A percentile compares a stretch with the other conserved stretches of the same genome.
Conservation (phyloP, 2,329 filamentous ascomycete species). For the Fusarium sambucinum region DNA sequence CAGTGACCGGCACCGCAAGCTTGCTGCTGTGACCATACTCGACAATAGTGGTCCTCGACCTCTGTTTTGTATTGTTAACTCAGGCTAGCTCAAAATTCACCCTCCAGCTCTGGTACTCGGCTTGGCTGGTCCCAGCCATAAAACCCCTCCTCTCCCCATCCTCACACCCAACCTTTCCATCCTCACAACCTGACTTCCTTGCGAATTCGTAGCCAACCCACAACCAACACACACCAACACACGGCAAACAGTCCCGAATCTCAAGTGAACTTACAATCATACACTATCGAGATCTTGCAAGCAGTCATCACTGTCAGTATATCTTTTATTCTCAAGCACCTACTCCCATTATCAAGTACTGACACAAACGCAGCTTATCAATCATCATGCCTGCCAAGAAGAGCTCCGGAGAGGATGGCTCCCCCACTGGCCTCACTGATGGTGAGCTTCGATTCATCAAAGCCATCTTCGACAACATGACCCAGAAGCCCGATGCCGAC, state of each 20-base stretch:
- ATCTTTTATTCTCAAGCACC: background rate
- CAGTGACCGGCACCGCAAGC: slow-evolving; percentile 12
- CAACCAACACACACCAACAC: background rate
- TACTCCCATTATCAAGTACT: background rate
- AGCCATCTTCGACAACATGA: slow-evolving; percentile 58
- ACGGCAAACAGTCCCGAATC: background rate
- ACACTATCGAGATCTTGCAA: background rate
- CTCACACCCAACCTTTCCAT: slow-evolving; percentile 21
- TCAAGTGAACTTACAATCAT: background rate
- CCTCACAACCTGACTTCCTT: slow-evolving; percentile 10
- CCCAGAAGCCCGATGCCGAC: slow-evolving; percentile 56
- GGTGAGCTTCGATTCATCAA: slow-evolving; percentile 56
- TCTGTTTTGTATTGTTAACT: background rate
- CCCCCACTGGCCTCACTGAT: slow-evolving; percentile 49
- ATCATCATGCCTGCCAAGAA: slow-evolving; percentile 52
- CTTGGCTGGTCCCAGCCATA: background rate
- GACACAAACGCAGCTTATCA: slow-evolving; percentile 13
- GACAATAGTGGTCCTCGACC: background rate
- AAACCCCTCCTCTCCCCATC: slow-evolving; percentile 3
- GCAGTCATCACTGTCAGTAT: slow-evolving; percentile 5
- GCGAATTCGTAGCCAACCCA: background rate
- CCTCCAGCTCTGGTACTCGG: background rate
- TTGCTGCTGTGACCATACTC: background rate
- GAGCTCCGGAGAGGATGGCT: slow-evolving; percentile 34
- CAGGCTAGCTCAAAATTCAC: background rate